Evolutionary conservation across 2,329 filamentous ascomycete species (phyloP).

Genomic region (Botrytis aclada): DNA sequence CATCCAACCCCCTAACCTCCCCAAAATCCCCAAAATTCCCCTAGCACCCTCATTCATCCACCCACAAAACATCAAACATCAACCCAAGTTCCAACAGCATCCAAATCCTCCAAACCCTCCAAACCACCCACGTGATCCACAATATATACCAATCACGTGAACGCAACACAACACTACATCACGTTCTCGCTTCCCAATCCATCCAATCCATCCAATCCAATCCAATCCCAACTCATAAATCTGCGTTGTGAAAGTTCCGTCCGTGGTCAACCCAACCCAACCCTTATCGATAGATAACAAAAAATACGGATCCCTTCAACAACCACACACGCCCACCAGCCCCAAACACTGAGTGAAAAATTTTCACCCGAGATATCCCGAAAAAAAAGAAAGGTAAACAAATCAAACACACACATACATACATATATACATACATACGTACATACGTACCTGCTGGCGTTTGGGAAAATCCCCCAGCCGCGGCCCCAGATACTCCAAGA

Average conservation of each 20-base stretch:
- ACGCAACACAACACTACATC: too few relatives aligned
- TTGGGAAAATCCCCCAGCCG: not conserved
- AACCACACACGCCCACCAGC: not conserved
- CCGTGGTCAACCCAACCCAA: not conserved
- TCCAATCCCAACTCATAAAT: too few relatives aligned
- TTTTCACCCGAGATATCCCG: slow-evolving; percentile 12
- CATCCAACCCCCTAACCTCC: too few relatives aligned
- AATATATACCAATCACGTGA: not conserved
- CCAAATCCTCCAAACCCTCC: too few relatives aligned
- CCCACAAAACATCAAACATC: too few relatives aligned
- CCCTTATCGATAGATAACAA: slow-evolving; percentile 7
- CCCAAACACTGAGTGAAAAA: slow-evolving; percentile 1
- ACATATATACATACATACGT: not conserved
- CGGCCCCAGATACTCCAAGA: not conserved
- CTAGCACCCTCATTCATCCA: too few relatives aligned
- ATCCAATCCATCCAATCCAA: not conserved
- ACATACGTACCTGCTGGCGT: not conserved
- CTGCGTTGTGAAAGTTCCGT: not conserved
- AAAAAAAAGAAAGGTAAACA: not conserved
- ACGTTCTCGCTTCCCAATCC: not conserved
- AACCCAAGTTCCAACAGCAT: too few relatives aligned
- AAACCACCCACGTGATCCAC: not conserved
- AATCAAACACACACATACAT: too few relatives aligned
- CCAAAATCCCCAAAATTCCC: too few relatives aligned
- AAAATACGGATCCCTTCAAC: not conserved